Conservation (phyloP, 2,329 filamentous ascomycete species). For the Aspergillus ustus region DNA sequence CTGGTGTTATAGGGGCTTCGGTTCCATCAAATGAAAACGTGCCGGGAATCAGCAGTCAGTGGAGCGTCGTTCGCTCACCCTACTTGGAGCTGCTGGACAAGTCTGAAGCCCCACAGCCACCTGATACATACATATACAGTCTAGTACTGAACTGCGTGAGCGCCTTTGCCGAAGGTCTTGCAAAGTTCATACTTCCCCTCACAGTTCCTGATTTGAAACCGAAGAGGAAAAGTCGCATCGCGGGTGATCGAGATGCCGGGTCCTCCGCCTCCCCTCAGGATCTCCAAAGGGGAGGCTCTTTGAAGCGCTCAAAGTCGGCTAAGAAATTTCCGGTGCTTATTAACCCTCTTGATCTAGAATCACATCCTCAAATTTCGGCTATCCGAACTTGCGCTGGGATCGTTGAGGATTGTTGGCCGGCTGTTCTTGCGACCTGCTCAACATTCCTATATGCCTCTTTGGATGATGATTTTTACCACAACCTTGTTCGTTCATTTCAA, state of each 20-base stretch:
- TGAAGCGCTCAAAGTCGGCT: conserved; percentile 28
- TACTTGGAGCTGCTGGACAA: conserved; percentile 97
- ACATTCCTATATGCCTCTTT: conserved; percentile 92
- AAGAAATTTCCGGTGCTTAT: conserved; percentile 59
- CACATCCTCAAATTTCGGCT: conserved; percentile 71
- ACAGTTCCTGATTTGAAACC: conserved; percentile 75
- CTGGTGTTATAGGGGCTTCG: conserved; percentile 80
- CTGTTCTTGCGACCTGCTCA: conserved; percentile 90
- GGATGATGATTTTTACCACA: conserved; percentile 92
- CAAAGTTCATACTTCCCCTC: conserved; percentile 88
- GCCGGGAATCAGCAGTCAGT: conserved; percentile 82
- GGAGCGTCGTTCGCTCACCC: conserved; percentile 84
- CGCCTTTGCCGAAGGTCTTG: conserved; percentile 86
- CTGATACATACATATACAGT: conserved; percentile 93
- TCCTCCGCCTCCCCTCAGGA: conserved; percentile 34
- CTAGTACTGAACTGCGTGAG: conserved; percentile 87
- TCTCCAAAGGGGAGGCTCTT: conserved; percentile 36
- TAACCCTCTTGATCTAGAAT: conserved; percentile 78
- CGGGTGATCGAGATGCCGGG: conserved; percentile 43
- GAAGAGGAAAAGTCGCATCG: conserved; percentile 51
- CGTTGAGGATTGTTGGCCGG: conserved; percentile 93
- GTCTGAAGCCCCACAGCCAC: conserved; percentile 76
- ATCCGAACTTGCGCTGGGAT: conserved; percentile 79
- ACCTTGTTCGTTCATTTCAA: conserved; percentile 88
- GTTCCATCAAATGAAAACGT: conserved; percentile 70